phyloP scores from a whole-genome alignment of 2,329 filamentous ascomycete genomes.

The Cyphellophora attinorum region DNA sequence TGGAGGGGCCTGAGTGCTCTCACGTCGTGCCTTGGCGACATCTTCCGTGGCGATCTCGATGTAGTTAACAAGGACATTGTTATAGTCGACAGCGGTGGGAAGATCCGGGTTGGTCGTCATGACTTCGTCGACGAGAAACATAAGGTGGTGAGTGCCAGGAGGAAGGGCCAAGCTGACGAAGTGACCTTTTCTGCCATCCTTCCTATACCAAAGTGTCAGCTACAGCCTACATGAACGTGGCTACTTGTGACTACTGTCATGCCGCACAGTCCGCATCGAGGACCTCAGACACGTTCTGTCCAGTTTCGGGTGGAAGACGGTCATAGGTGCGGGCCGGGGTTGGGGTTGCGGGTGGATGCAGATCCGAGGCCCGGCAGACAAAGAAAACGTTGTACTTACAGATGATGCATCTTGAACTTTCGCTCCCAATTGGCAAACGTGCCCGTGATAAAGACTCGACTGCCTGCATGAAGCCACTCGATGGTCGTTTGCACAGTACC shows the following conservation, averaged over 20 bases:
- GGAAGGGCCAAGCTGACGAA: constrained; percentile 72
- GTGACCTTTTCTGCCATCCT: constrained; percentile 48
- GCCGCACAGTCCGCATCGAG: too few species aligned
- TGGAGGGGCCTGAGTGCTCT: constrained; percentile 23
- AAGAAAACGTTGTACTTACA: constrained; percentile 50
- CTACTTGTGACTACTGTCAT: too few species aligned
- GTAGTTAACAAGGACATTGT: constrained; percentile 96
- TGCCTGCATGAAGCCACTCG: constrained; percentile 73
- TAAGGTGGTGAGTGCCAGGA: constrained; percentile 90
- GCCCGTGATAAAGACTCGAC: constrained; percentile 69
- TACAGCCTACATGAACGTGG: too few species aligned
- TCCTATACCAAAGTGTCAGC: constrained; percentile 4
- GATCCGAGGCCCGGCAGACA: too few species aligned
- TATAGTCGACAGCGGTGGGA: constrained; percentile 93
- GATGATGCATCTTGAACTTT: constrained; percentile 76
- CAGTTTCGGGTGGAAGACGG: too few species aligned
- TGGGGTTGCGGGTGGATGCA: too few species aligned
- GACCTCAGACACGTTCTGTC: too few species aligned
- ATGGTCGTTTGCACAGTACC: constrained; percentile 75
- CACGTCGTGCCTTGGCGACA: constrained; percentile 29
- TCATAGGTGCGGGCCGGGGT: too few species aligned
- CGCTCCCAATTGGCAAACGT: constrained; percentile 97
- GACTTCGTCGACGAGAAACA: constrained; percentile 88
- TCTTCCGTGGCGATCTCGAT: constrained; percentile 83
- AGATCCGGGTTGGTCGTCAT: constrained; percentile 82